Base-by-base conservation (phyloP, 768 basidiomycete species). In the Leccinum variicolor region DNA sequence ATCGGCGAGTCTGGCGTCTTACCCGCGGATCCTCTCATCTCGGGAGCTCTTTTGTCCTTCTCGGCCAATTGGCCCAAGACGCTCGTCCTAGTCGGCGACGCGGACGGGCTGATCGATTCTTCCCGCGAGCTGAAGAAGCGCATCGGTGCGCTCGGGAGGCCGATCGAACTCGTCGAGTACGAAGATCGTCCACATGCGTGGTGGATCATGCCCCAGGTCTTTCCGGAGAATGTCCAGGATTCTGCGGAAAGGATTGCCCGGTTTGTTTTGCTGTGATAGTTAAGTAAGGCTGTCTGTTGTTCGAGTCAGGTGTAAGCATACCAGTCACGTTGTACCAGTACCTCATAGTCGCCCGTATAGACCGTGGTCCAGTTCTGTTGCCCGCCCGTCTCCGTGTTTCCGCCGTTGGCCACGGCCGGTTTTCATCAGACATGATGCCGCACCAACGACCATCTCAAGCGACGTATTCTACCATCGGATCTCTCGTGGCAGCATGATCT, bases 111-210 rank as follows among this genome's bases (percentile, higher is more conserved):
- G 26, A 52, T 62, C 5, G 63, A 62, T 3, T 46, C 19, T 9
- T 56, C 65, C 3, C 57, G 61, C 8, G 60, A 58, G 23, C 7
- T 70, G 26, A 48, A 39, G n/a, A 54, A 25, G n/a, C 57, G 55
- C 2, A 55, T 69, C 3, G 2, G 10, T 4, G 53, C 53, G 2
- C 9, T 31, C 1, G 31, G 36, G 6, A 45, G 31, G 26, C 56
- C 51, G 1, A 62, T 67, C 2, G 63, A 69, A 14, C 57, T 69
- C 23, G 50, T 71, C 15, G 70, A 69, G 34, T 69, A 72, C 33
- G 43, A 57, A 14, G 58, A 56, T 4, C 57, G 58, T 15, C 65
- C 67, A 2, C 68, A 71, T 57, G 58, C 14, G 1, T 69, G 65
- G 61, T 71, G 68, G 67, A 2, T 34, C 3, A 11, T 69, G 46